Base-by-base conservation (phyloP, 176 grass and related monocot genomes). In the Lolium rigidum region DNA sequence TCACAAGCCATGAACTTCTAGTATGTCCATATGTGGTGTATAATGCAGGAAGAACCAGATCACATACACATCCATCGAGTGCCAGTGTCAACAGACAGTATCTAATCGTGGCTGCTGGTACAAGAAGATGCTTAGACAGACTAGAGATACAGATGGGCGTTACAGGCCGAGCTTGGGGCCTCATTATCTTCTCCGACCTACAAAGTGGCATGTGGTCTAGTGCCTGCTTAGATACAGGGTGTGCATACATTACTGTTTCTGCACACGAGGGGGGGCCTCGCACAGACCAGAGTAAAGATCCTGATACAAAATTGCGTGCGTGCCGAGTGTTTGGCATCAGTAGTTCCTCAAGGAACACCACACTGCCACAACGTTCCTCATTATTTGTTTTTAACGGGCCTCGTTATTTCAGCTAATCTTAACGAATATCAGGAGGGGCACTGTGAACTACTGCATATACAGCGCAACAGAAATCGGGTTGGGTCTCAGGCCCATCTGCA, bases 1-100 rank as follows among this genome's bases (percentile, higher is more conserved):
- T 48, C n/a, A 9, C 6, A 74, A 12, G 8, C 3, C 61, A 31
- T 11, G 25, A 44, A 17, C 31, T 43, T 31, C 7, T 12, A 13
- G 9, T 17, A 84, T 17, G 56, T 24, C 35, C 65, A 63, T 31
- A 28, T 31, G 9, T 41, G 3, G 28, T 31, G 25, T 61, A 31
- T 41, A 61, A n/a, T 44, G 17, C 17, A 26, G 38, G 80, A 77
- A 78, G 82, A 49, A 48, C 14, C 38, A 11, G 22, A 82, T 76
- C 20, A 52, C 9, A 11, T 5, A 51, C 6, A 61, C 39, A 61
- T 41, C 20, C 18, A 31, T 78, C 6, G 9, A 68, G 7, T 44
- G 10, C 49, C 15, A 41, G 17, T 9, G 44, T 48, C 31, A 69
- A 48, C 16, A 47, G 21, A 50, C 0, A 5, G n/a, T 39, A 77